Base-by-base conservation (phyloP, 2,329 filamentous ascomycete genomes). In the Colletotrichum navitas region DNA sequence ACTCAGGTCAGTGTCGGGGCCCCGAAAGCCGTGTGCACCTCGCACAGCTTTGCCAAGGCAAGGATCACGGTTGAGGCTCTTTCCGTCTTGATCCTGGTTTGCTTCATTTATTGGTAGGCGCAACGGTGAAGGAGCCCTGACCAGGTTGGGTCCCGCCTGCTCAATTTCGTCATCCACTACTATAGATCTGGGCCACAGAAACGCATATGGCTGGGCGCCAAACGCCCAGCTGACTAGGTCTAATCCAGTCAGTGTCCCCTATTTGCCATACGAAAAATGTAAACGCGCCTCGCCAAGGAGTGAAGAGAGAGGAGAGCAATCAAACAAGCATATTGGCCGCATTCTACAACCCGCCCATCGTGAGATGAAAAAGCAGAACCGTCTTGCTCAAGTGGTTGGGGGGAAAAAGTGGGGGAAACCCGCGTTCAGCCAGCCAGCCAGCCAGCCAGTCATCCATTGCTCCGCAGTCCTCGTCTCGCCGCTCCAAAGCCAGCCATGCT, bases 61-160 rank as follows among this genome's bases (percentile, higher is more conserved):
- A 49, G 59, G 32, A 39, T 62, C 45, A 24, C 24, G 26, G 43
- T 32, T 71, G 68, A 68, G 68, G 68, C 68, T 71, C 68, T 71
- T 34, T 66, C 41, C n/a, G 49, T 56, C 21, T 32, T 62, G 29
- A 62, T 62, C 63, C 68, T 51, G 29, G 45, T 51, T 32, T 36
- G 24, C 36, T n/a, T 21, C 29, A 36, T 52, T 16, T 54, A 43
- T 43, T 26, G 39, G 39, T 21, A 29, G 32, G 21, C 41, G 18
- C 21, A 16, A 18, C 11, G 26, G 43, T 16, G 4, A 47, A 45
- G 29, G 39, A 45, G 56, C 26, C 62, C 49, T 43, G 51, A 47
- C 58, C 34, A 58, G 68, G 58, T 63, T 63, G 58, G 68, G 32
- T 4, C 52, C 59, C 52, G 52, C 49, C 47, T 60, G 59, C 41